Evolutionary conservation across 805 yeast genomes (phyloP).

Genomic region (Metschnikowia borealis): DNA sequence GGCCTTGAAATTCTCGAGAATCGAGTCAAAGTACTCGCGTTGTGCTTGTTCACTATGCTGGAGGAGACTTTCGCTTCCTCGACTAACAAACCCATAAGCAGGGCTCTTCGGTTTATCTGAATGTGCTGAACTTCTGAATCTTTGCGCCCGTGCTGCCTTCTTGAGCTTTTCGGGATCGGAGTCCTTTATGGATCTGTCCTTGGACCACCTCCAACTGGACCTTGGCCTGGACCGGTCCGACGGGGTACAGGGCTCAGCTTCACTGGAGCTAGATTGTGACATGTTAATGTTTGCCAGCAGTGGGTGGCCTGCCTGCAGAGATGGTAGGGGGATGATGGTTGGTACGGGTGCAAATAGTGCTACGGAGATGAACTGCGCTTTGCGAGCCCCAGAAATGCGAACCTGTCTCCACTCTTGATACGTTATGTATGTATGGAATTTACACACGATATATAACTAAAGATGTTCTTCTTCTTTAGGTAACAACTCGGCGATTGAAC

Average conservation of each 20-base stretch:
- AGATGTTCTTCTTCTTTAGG: not conserved
- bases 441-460: not conserved
- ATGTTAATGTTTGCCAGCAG: not conserved
- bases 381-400: constrained; percentile 1
- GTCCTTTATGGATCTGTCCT: not conserved
- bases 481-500: not conserved
- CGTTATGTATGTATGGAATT: not conserved
- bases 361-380: not conserved
- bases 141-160: not conserved
- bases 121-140: not conserved
- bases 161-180: not conserved
- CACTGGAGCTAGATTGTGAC: not conserved
- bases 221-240: not conserved
- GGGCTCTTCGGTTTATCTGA: not conserved
- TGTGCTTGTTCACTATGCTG: constrained; percentile 44
- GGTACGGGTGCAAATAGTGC: constrained; percentile 3
- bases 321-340: not conserved
- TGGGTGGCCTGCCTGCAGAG: not conserved
- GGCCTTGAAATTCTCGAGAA: constrained; percentile 22
- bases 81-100: constrained; percentile 50
- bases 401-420: not conserved
- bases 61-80: constrained; percentile 54
- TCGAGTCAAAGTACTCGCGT: constrained; percentile 33
- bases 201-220: constrained; percentile 1
- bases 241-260: not conserved